These are phyloP conservation scores for Rhizopus arrhizus DNA, from an alignment of 371 early-diverging fungal species.

Conservation along the genomic window DNA sequence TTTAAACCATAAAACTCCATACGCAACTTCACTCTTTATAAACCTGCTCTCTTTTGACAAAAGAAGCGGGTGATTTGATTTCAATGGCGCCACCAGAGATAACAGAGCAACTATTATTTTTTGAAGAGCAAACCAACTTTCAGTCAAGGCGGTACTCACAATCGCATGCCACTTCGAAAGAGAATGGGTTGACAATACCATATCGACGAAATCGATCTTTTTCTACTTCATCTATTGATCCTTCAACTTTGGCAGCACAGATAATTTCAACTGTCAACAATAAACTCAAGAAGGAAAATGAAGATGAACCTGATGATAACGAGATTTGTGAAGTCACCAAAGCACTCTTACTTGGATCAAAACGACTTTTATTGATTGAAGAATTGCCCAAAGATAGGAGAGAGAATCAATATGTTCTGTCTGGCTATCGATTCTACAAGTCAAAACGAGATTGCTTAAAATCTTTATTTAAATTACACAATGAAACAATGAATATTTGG, in stretches of 20 bases:
- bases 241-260: slow-evolving; percentile 38
- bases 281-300: slow-evolving; percentile 27
- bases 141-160: slow-evolving; percentile 32
- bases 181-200: slow-evolving; percentile 17
- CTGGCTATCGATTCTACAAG: slow-evolving; percentile 66
- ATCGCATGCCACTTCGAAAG: slow-evolving; percentile 21
- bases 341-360: slow-evolving; percentile 61
- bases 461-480: slow-evolving; percentile 69
- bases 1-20: neutral
- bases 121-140: slow-evolving; percentile 16
- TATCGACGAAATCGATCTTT: slow-evolving; percentile 28
- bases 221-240: slow-evolving; percentile 28
- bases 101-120: slow-evolving; percentile 12
- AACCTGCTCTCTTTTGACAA: neutral
- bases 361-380: slow-evolving; percentile 60
- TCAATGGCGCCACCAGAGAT: slow-evolving; percentile 28
- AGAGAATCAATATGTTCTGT: slow-evolving; percentile 68
- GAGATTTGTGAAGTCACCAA: slow-evolving; percentile 60
- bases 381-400: slow-evolving; percentile 69
- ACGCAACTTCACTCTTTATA: too few species aligned
- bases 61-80: neutral
- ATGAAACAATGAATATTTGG: slow-evolving; percentile 78
- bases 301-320: slow-evolving; percentile 23
- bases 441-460: slow-evolving; percentile 56
- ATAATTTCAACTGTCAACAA: slow-evolving; percentile 45